phyloP scores from a whole-genome alignment of 805 yeast species.

The Phaffomyces opuntiae region DNA sequence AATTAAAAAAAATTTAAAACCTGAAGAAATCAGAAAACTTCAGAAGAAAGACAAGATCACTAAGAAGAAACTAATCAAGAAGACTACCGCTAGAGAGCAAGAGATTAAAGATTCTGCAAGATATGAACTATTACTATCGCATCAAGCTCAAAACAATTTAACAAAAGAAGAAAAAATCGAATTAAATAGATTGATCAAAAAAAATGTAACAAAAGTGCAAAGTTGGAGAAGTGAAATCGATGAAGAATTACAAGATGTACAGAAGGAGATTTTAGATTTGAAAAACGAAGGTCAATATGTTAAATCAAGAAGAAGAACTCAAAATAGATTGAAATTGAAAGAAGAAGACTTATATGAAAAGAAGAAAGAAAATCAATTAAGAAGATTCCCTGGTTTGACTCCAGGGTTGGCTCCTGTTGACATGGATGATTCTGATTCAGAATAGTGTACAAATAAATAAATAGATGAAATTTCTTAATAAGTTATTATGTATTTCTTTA shows the following conservation, averaged over 20 bases:
- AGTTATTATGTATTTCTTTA: neutral
- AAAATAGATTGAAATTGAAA: constrained; percentile 17
- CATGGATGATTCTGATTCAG: constrained; percentile 44
- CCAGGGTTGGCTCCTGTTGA: constrained; percentile 87
- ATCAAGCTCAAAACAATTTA: constrained; percentile 24
- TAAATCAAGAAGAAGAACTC: constrained; percentile 21
- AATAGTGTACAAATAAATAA: neutral
- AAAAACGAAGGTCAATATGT: constrained; percentile 27
- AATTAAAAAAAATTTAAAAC: constrained; percentile 25
- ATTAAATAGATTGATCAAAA: constrained; percentile 28
- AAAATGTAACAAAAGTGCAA: constrained; percentile 31
- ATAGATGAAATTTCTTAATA: too few relatives aligned
- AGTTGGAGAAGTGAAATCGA: constrained; percentile 36
- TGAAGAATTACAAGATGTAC: constrained; percentile 37
- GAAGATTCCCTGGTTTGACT: constrained; percentile 53
- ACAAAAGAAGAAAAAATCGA: constrained; percentile 28
- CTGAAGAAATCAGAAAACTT: constrained; percentile 27
- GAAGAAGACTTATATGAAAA: constrained; percentile 26
- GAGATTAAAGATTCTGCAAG: constrained; percentile 27
- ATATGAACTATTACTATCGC: constrained; percentile 27
- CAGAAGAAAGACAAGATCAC: constrained; percentile 28
- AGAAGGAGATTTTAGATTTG: constrained; percentile 36
- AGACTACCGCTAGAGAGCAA: constrained; percentile 15
- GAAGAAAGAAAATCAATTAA: constrained; percentile 20
- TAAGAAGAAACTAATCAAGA: constrained; percentile 22